These are phyloP conservation scores for Flaveria robusta DNA, from an alignment of 129 eudicot species.

Conservation along the genomic window DNA sequence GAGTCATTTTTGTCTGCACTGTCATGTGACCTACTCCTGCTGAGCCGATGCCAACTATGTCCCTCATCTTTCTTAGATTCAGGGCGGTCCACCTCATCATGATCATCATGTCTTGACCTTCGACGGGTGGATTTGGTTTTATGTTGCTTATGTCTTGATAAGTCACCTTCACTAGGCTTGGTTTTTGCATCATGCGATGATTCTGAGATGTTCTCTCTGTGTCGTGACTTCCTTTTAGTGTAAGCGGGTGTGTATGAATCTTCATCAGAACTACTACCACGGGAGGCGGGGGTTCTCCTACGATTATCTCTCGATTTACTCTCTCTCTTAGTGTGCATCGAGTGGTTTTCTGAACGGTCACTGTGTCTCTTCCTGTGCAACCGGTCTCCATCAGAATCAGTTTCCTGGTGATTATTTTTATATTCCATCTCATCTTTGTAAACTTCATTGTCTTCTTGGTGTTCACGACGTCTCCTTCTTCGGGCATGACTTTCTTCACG, in stretches of 20 bases:
- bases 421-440: conserved; percentile 32
- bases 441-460: conserved; percentile 31
- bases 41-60: neutral
- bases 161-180: conserved; percentile 21
- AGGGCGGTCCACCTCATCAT: conserved; percentile 26
- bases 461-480: conserved; percentile 32
- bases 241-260: conserved; percentile 23
- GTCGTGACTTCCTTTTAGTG: conserved; percentile 31
- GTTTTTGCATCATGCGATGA: conserved; percentile 29
- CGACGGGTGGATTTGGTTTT: conserved; percentile 11
- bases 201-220: conserved; percentile 15
- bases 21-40: conserved; percentile 29
- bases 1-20: conserved; percentile 18
- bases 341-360: conserved; percentile 33
- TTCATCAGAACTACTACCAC: conserved; percentile 32
- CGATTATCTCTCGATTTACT: conserved; percentile 27
- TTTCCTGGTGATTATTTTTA: conserved; percentile 31
- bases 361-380: conserved; percentile 26
- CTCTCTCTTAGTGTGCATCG: conserved; percentile 20
- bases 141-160: conserved; percentile 12
- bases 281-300: conserved; percentile 23
- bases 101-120: conserved; percentile 28
- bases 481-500: conserved; percentile 43
- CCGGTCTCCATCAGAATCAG: conserved; percentile 44
- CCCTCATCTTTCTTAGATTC: conserved; percentile 19